Conservation (phyloP, 352 stramenopile species). For the Phytophthora citricola region DNA sequence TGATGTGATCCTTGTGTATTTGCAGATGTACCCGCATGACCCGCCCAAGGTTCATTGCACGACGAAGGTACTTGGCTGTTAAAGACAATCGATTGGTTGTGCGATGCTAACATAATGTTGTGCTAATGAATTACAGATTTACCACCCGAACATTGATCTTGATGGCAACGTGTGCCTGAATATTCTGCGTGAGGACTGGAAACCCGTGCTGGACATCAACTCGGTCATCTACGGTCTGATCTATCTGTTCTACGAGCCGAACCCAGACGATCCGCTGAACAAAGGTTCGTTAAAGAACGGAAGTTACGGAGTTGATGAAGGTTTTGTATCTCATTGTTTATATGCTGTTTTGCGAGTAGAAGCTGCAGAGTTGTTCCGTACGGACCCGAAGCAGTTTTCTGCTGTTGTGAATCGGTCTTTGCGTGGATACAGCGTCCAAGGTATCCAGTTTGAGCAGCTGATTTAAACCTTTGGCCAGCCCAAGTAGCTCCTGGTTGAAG, state of each 20-base stretch:
- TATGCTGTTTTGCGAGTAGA: conserved; percentile 56
- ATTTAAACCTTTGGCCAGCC: conserved; percentile 49
- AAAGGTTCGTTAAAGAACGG: conserved; percentile 48
- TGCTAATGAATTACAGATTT: conserved; percentile 84
- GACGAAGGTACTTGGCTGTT: conserved; percentile 77
- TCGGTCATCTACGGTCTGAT: conserved; percentile 99
- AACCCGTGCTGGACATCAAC: conserved; percentile 99
- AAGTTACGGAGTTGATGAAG: not conserved
- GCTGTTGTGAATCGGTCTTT: conserved; percentile 89
- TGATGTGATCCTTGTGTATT: conserved; percentile 16
- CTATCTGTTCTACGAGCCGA: conserved; percentile 99
- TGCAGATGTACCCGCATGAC: conserved; percentile 95
- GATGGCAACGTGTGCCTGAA: conserved; percentile 99
- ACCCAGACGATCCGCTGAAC: conserved; percentile 99
- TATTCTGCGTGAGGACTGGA: conserved; percentile 99
- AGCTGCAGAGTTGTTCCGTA: conserved; percentile 96
- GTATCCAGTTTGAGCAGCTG: conserved; percentile 85
- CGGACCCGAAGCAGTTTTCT: conserved; percentile 93
- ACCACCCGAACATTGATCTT: conserved; percentile 99
- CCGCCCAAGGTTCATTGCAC: conserved; percentile 97
- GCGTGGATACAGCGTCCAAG: conserved; percentile 81
- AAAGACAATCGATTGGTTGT: conserved; percentile 3
- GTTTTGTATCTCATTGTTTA: conserved; percentile 4
- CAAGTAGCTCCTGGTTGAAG: conserved; percentile 19
- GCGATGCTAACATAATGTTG: conserved; percentile 1